Evolutionary conservation across 2,329 filamentous ascomycete species (phyloP).

Genomic region (Claviceps humidiphila): DNA sequence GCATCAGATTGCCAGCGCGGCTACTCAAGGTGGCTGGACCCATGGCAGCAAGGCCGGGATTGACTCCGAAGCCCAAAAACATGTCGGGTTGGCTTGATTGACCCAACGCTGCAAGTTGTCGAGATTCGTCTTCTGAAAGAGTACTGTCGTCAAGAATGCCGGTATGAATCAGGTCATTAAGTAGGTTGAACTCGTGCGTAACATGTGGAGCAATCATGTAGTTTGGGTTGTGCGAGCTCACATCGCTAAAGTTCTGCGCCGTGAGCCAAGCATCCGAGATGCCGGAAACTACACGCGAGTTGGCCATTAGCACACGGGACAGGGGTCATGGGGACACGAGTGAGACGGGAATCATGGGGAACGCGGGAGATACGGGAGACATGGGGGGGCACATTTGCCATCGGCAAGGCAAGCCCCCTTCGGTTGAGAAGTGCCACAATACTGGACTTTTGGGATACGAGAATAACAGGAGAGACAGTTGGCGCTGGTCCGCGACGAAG

Average conservation of each 20-base stretch:
- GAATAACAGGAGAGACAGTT: not conserved
- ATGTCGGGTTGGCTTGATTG: slow-evolving; percentile 32
- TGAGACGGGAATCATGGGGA: no score
- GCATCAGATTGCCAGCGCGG: slow-evolving; percentile 27
- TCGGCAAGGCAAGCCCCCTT: not conserved
- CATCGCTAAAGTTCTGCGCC: slow-evolving; percentile 78
- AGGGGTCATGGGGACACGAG: not conserved
- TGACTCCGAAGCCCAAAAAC: slow-evolving; percentile 35
- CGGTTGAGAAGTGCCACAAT: not conserved
- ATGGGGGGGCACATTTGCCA: no score
- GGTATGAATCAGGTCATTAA: slow-evolving; percentile 92
- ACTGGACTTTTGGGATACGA: not conserved
- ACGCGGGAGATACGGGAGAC: no score
- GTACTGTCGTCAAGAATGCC: slow-evolving; percentile 77
- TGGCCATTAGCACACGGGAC: slow-evolving; percentile 5
- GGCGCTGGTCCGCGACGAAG: not conserved
- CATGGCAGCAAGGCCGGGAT: slow-evolving; percentile 15
- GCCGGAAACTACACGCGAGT: slow-evolving; percentile 45
- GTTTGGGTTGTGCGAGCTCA: slow-evolving; percentile 84
- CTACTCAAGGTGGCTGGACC: slow-evolving; percentile 11
- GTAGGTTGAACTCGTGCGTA: slow-evolving; percentile 88
- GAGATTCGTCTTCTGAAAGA: slow-evolving; percentile 50
- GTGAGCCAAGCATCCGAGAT: slow-evolving; percentile 74
- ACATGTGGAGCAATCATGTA: slow-evolving; percentile 92
- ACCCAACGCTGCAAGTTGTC: slow-evolving; percentile 33